Base-by-base conservation (phyloP, 495 filamentous ascomycete genomes). In the Letharia lupina region DNA sequence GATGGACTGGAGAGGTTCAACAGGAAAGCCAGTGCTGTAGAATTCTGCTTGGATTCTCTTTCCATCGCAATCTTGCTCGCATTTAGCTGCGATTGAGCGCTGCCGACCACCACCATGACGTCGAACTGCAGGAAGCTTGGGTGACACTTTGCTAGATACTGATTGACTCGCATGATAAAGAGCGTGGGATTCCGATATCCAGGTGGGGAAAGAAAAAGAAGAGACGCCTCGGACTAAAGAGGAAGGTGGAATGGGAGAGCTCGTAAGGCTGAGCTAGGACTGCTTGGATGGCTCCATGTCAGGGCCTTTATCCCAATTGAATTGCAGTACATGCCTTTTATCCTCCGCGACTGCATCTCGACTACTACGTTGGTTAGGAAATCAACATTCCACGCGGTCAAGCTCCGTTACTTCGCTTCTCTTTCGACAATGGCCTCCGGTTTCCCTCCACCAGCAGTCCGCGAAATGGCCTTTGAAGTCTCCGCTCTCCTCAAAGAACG, bases 371-470 rank as follows among this genome's bases (percentile, higher is more conserved):
- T 20, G 16, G 6, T 57, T 16, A 57, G 54, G 5, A 1, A 9
- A 18, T n/a, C 10, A 10, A 37, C 6, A 15, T 37, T 37, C 11
- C 33, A 31, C 41, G 2, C 56, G 42, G 20, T 47, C 23, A 59
- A 44, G 18, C 42, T 12, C 40, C 63, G 40, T 7, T 13, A 47
- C 31, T 28, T 35, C 6, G 5, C 39, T 60, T 13, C n/a, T 15
- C 5, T 31, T 2, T 33, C 33, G 2, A 48, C 39, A 61, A 66
- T 66, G 64, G 59, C 64, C 16, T 69, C 66, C 6, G 15, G 16
- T 23, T 73, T 86, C 70, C 83, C 82, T 20, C 83, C 85, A 1
- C 67, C 73, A 11, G 71, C 75, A n/a, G 71, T 87, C n/a, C 76
- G 73, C 35, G 73, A 73, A 6, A 76, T 86, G 44, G 75, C 79